Percentiles rank a stretch among this genome's conserved stretches.
These are phyloP conservation scores for Spathaspora passalidarum DNA, from an alignment of 805 yeast genomes.

Conservation along the genomic window DNA sequence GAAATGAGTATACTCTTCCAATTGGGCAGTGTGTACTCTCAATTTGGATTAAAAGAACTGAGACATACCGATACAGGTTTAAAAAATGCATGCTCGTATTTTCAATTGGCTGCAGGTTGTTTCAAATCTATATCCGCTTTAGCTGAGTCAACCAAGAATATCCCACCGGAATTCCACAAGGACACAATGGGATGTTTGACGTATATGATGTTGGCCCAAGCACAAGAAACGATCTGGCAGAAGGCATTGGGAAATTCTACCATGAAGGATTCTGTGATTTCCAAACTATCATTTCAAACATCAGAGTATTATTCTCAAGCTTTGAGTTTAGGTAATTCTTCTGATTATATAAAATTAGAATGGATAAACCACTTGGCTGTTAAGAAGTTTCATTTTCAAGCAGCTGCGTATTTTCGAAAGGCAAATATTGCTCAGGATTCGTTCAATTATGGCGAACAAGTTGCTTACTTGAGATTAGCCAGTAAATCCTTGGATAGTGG, in stretches of 20 bases:
- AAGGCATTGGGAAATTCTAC: slow-evolving; percentile 53
- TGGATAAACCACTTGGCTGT: slow-evolving; percentile 63
- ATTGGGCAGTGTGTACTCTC: slow-evolving; percentile 62
- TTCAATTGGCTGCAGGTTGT: slow-evolving; percentile 72
- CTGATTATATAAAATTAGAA: slow-evolving; percentile 50
- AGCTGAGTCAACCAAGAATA: not conserved
- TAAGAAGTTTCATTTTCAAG: slow-evolving; percentile 63
- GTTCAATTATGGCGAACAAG: slow-evolving; percentile 68
- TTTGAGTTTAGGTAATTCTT: slow-evolving; percentile 32
- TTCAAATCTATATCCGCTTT: slow-evolving; percentile 29
- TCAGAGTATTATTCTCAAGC: slow-evolving; percentile 54
- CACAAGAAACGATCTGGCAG: slow-evolving; percentile 85
- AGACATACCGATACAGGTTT: slow-evolving; percentile 50
- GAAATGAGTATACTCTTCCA: slow-evolving; percentile 62
- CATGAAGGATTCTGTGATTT: slow-evolving; percentile 51
- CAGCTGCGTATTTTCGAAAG: slow-evolving; percentile 67
- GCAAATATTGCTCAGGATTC: slow-evolving; percentile 47
- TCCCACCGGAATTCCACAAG: slow-evolving; percentile 46
- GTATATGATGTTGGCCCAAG: slow-evolving; percentile 68
- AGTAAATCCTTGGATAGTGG: slow-evolving; percentile 35
- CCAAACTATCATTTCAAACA: slow-evolving; percentile 64
- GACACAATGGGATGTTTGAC: slow-evolving; percentile 51
- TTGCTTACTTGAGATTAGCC: slow-evolving; percentile 53
- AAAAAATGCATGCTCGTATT: slow-evolving; percentile 59
- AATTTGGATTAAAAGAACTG: slow-evolving; percentile 48